Evolutionary conservation across 1,284 basidiomycete species (phyloP).

Genomic region (Malassezia cuniculi): DNA sequence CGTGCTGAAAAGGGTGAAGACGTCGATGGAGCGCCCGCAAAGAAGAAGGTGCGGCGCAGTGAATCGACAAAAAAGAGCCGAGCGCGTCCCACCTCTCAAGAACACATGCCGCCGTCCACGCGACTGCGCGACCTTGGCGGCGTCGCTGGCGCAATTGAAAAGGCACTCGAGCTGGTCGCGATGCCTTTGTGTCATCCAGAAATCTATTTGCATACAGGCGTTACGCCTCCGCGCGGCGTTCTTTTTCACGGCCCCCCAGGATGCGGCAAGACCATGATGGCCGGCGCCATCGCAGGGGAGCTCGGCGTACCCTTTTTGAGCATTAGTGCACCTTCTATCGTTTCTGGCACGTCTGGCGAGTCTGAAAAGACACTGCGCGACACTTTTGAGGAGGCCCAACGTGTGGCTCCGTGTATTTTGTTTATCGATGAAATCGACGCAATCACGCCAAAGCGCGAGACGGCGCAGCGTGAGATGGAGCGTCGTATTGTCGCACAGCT

Average conservation of each 20-base stretch:
- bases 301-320: conserved; percentile 76
- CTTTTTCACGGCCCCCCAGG: conserved; percentile 89
- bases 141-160: conserved; percentile 70
- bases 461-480: conserved; percentile 84
- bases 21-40: conserved; percentile 12
- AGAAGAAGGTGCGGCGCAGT: conserved; percentile 18
- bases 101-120: conserved; percentile 50
- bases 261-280: conserved; percentile 63
- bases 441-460: conserved; percentile 92
- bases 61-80: conserved; percentile 14
- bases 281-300: conserved; percentile 61
- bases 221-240: conserved; percentile 84
- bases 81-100: conserved; percentile 18
- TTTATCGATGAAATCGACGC: conserved; percentile 81
- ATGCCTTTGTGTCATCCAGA: conserved; percentile 91
- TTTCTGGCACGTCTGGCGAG: conserved; percentile 94
- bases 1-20: not conserved
- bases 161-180: conserved; percentile 84
- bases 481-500: conserved; percentile 91
- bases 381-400: conserved; percentile 60
- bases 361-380: conserved; percentile 89
- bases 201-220: conserved; percentile 81
- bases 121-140: conserved; percentile 78
- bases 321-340: conserved; percentile 83
- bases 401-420: conserved; percentile 39